phyloP scores from a whole-genome alignment of 2,329 filamentous ascomycete species.

The Fusarium paranaense region DNA sequence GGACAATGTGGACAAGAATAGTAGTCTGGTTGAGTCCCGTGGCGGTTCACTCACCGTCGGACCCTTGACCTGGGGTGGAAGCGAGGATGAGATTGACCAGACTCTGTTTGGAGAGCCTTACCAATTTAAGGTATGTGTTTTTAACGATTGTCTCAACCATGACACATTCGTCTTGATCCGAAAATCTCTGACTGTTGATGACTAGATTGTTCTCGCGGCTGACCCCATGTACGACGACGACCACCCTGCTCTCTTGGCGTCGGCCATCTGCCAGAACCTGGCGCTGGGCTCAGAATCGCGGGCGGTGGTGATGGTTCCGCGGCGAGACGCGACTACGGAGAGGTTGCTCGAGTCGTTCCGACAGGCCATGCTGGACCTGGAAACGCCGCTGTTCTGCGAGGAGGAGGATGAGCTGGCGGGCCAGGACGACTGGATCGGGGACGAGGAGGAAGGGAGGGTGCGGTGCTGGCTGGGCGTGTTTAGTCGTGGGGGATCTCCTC shows the following conservation, averaged over 20 bases:
- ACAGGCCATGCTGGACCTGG: slow-evolving; percentile 67
- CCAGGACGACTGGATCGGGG: slow-evolving; percentile 78
- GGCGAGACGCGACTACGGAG: slow-evolving; percentile 76
- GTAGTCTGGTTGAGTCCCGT: slow-evolving; percentile 61
- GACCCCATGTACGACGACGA: slow-evolving; percentile 89
- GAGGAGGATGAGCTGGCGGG: slow-evolving; percentile 73
- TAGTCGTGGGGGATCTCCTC: slow-evolving; percentile 47
- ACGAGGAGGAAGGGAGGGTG: slow-evolving; percentile 61
- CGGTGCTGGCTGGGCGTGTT: slow-evolving; percentile 79
- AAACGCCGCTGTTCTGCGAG: slow-evolving; percentile 60
- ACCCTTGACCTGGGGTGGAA: slow-evolving; percentile 79
- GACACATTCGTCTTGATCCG: slow-evolving; percentile 1
- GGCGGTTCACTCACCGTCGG: slow-evolving; percentile 72
- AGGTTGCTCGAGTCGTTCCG: slow-evolving; percentile 73
- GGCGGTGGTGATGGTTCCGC: slow-evolving; percentile 83
- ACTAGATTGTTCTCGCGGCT: slow-evolving; percentile 80
- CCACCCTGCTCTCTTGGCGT: slow-evolving; percentile 80
- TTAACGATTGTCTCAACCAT: background rate
- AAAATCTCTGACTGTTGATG: slow-evolving; percentile 15
- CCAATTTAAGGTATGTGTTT: slow-evolving; percentile 62
- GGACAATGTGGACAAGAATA: slow-evolving; percentile 78
- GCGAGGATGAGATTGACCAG: slow-evolving; percentile 57
- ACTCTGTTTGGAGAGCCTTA: slow-evolving; percentile 57
- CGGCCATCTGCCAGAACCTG: slow-evolving; percentile 77
- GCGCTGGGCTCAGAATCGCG: slow-evolving; percentile 66